Evolutionary conservation across 2,329 filamentous ascomycete species (phyloP), one percentile per base, ranked within the genome.

Genomic region (Colletotrichum filicis): DNA sequence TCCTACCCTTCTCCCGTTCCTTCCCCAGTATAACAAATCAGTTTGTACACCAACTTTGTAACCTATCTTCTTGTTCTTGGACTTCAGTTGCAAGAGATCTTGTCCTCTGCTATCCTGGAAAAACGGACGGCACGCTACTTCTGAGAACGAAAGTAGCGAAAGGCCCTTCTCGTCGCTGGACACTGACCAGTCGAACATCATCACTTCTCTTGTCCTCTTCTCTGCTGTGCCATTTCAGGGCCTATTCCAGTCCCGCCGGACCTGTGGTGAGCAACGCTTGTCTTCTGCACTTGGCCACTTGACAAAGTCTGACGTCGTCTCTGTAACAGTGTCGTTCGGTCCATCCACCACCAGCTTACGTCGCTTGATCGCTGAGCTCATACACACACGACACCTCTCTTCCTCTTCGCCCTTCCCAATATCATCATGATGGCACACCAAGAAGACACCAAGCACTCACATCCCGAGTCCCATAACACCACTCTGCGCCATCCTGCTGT

Each of bases 101-200:
- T 64, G 49, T 6, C 52, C 19, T 14, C 12, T 37, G 61, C 30
- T 64, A 32, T 64, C 53, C 61, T 64, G 61, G 60, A 64, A 35
- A 12, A 12, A 64, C 61, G 61, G 53, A 55, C 28, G 26, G 61
- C 61, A 53, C 46, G n/a, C 32, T 3, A 3, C 14, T 49, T 64
- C 61, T 55, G 28, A 35, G 46, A 22, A 64, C 61, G 61, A 55
- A 49, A 64, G 49, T 6, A 32, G 2, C 61, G 30, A 55, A 46
- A 26, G 46, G n/a, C 6, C 5, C 2, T 32, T 32, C 16, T 55
- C 14, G n/a, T 37, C 8, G 14, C 61, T 19, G n/a, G n/a, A 35
- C n/a, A 26, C 24, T 22, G 46, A 14, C 60, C 46, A 35, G 14
- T n/a, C 24, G 22, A 8, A 5, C 5, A 11, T 5, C 30, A 26